These are phyloP conservation scores for Erythrobasidium yunnanense DNA, from an alignment of 768 basidiomycete species.

Conservation along the genomic window DNA sequence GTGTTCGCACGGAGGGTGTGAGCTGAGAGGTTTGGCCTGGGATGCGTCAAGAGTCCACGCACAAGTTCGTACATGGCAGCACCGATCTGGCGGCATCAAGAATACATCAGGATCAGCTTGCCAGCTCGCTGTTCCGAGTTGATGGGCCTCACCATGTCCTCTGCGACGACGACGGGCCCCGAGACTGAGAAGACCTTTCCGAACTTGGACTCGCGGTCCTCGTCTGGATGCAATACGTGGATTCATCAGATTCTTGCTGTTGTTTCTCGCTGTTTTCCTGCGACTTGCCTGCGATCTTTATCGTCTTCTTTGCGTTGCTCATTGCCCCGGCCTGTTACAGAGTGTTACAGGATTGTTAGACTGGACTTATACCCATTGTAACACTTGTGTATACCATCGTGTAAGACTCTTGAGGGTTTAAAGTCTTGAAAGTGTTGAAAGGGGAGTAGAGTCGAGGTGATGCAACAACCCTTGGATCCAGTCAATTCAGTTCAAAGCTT, in stretches of 20 bases:
- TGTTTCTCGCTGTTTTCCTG: too few relatives aligned
- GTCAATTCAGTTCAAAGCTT: neutral
- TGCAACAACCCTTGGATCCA: neutral
- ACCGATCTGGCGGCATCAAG: conserved; percentile 51
- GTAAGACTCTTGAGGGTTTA: too few relatives aligned
- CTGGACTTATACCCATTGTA: too few relatives aligned
- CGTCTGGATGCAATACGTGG: conserved; percentile 29
- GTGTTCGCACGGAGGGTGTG: conserved; percentile 39
- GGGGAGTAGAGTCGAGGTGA: neutral
- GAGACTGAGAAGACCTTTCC: conserved; percentile 91
- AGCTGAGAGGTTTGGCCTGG: neutral
- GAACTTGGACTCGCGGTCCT: conserved; percentile 47
- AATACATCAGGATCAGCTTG: neutral
- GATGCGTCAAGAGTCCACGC: conserved; percentile 6
- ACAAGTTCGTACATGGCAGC: conserved; percentile 95
- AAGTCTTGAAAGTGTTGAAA: neutral
- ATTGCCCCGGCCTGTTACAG: conserved; percentile 36
- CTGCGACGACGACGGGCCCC: conserved; percentile 50
- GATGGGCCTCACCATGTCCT: conserved; percentile 5
- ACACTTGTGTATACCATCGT: too few relatives aligned
- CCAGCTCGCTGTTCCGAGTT: neutral
- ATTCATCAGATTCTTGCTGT: too few relatives aligned
- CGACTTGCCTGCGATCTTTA: conserved; percentile 32
- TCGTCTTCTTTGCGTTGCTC: conserved; percentile 37
- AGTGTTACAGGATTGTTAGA: too few relatives aligned